phyloP scores from a whole-genome alignment of 352 stramenopile genomes.

The Pythium scleroteichum region DNA sequence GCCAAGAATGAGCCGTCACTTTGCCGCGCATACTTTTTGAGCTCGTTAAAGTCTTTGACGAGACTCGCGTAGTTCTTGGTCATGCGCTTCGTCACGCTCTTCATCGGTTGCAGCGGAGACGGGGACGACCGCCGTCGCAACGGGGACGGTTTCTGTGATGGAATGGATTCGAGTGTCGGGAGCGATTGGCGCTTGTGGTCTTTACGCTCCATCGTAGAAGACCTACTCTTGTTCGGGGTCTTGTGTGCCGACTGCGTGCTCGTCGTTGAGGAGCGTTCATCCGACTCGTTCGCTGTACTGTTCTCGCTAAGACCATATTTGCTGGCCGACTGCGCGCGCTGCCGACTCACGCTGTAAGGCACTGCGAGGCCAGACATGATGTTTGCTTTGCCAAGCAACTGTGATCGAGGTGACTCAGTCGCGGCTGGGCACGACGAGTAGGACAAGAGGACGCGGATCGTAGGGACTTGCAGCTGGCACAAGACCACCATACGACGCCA shows the following conservation, averaged over 20 bases:
- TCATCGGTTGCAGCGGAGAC: background rate
- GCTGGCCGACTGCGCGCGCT: background rate
- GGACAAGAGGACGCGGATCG: background rate
- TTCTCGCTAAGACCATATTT: conserved; percentile 3
- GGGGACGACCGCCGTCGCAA: conserved; percentile 7
- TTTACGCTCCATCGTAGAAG: background rate
- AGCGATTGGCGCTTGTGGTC: conserved; percentile 13
- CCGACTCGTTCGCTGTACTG: background rate
- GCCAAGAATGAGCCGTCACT: conserved; percentile 43
- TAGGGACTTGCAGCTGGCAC: too few species aligned
- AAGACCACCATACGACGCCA: too few species aligned
- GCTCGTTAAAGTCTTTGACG: conserved; percentile 45
- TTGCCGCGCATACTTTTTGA: conserved; percentile 53
- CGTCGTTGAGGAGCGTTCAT: background rate
- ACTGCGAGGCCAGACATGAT: background rate
- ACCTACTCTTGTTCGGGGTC: background rate
- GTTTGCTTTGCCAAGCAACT: background rate
- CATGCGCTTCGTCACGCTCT: conserved; percentile 23
- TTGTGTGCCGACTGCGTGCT: background rate
- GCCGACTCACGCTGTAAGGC: background rate
- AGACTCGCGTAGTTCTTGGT: conserved; percentile 63
- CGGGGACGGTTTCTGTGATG: background rate
- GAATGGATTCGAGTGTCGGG: conserved; percentile 1
- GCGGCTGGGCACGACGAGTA: too few species aligned
- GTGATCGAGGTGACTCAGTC: background rate